Evolutionary conservation across 2,329 filamentous ascomycete species (phyloP), one percentile per base, ranked within the genome.

Genomic region (Metarhizium rileyi): DNA sequence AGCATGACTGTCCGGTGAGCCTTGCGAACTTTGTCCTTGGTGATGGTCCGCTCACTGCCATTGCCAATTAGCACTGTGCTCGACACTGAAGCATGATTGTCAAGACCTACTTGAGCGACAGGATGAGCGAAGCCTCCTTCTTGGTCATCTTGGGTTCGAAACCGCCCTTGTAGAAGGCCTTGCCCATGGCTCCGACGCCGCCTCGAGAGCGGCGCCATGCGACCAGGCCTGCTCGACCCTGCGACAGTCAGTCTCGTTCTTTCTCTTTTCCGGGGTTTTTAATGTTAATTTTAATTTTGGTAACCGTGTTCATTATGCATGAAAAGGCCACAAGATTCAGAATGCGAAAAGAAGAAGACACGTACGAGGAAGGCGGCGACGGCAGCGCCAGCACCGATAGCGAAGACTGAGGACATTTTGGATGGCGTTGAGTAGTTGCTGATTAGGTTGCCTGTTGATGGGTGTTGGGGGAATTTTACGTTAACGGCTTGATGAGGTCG

Each of bases 161-260:
- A n/a, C 93, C 93, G 58, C 93, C 93, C 71, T 97, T 98, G 78
- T 96, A 97, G 65, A 90, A 98, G 40, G 90, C 83, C 68, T 90
- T 90, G 60, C 93, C 93, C 59, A 95, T 73, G 33, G 86, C 84
- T 57, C 86, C 86, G 44, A 87, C 76, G 55, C 84, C 84, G 55
- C 87, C 86, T 54, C 86, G 80, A 52, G 86, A 95, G 61, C 88
- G 82, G 55, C 90, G 83, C 68, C 90, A 80, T 59, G 93, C 93
- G 61, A 97, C 86, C 36, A 95, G 79, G 61, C 90, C 91, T 53
- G 93, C 91, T 64, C 93, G 88, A 57, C 93, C 91, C 90, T 96
- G 61, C 38, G 47, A 14, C 30, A 33, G 12, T 33, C 12, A 51
- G 14, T 4, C 42, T 44, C 16, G 40, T 20, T 25, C 43, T 14